phyloP scores from a whole-genome alignment of 371 early-diverging fungal genomes.

The Saksenaea oblongispora region DNA sequence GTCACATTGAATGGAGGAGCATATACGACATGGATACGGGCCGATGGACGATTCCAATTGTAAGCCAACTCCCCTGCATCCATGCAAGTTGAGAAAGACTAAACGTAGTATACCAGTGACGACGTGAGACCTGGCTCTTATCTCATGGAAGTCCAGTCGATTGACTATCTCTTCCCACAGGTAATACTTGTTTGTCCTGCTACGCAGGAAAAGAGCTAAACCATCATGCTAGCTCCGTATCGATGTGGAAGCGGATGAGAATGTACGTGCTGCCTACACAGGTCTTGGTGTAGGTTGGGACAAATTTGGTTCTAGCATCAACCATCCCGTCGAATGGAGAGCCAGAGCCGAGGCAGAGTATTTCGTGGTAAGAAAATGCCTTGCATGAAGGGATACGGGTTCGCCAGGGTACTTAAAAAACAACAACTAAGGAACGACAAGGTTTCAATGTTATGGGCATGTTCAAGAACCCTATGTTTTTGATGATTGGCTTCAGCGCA shows the following conservation, averaged over 20 bases:
- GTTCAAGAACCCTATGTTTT: constrained; percentile 55
- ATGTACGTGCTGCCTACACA: constrained; percentile 36
- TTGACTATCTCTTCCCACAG: constrained; percentile 47
- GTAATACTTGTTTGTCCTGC: constrained; percentile 16
- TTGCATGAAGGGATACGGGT: too few species aligned
- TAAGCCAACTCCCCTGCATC: constrained; percentile 10
- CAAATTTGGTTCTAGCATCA: constrained; percentile 30
- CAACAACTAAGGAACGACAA: constrained; percentile 34
- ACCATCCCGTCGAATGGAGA: constrained; percentile 41
- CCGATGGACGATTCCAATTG: constrained; percentile 28
- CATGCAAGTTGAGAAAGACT: neutral
- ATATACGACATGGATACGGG: constrained; percentile 17
- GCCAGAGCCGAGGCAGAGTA: constrained; percentile 51
- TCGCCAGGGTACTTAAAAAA: neutral
- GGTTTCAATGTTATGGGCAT: constrained; percentile 45
- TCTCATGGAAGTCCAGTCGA: constrained; percentile 45
- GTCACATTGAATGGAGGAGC: constrained; percentile 25
- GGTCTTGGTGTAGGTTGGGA: constrained; percentile 40
- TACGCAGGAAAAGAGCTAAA: neutral
- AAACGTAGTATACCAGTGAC: neutral
- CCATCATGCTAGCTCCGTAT: constrained; percentile 36
- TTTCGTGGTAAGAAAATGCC: constrained; percentile 49
- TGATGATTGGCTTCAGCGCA: constrained; percentile 49
- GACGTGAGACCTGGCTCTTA: constrained; percentile 45
- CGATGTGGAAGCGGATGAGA: constrained; percentile 34